A percentile compares a stretch with the other conserved stretches of the same genome.
Conservation (phyloP, 139 green algal genomes). For the Haematococcus lacustris region DNA sequence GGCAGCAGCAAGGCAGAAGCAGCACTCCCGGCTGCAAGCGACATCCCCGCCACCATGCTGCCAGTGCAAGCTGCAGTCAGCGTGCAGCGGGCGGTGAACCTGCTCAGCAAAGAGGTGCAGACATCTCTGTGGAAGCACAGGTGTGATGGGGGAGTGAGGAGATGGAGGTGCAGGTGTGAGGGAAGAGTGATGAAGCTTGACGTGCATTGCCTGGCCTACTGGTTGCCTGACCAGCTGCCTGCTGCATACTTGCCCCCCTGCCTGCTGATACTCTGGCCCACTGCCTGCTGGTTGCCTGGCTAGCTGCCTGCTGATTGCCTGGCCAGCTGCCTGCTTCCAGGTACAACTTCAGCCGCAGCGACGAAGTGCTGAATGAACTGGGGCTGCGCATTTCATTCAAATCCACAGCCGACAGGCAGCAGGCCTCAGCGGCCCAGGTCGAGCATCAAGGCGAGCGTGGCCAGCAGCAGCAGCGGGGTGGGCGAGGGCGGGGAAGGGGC, state of each 20-base stretch:
- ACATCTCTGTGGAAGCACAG: slow-evolving; percentile 9
- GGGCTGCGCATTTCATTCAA: not conserved
- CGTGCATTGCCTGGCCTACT: too few species aligned
- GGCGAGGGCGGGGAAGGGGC: not conserved
- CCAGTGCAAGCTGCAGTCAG: too few species aligned
- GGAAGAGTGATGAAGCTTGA: too few species aligned
- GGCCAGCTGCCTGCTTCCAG: not conserved
- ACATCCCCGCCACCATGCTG: too few species aligned
- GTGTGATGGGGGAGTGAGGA: not conserved
- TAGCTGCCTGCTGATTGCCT: too few species aligned
- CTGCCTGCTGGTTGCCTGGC: not conserved
- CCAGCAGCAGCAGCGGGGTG: not conserved
- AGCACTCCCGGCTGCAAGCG: too few species aligned
- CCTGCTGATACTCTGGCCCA: too few species aligned
- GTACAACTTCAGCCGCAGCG: not conserved
- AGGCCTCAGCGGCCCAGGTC: not conserved
- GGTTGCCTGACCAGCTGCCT: too few species aligned
- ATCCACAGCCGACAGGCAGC: not conserved
- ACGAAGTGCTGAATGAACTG: not conserved
- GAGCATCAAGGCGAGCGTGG: not conserved
- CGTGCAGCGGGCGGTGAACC: slow-evolving; percentile 11
- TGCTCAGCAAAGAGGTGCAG: slow-evolving; percentile 2
- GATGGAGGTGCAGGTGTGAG: not conserved
- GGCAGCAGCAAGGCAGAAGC: too few species aligned
- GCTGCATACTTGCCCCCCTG: too few species aligned